Evolutionary conservation across 2,329 filamentous ascomycete species (phyloP).

Genomic region (Colletotrichum sp.): DNA sequence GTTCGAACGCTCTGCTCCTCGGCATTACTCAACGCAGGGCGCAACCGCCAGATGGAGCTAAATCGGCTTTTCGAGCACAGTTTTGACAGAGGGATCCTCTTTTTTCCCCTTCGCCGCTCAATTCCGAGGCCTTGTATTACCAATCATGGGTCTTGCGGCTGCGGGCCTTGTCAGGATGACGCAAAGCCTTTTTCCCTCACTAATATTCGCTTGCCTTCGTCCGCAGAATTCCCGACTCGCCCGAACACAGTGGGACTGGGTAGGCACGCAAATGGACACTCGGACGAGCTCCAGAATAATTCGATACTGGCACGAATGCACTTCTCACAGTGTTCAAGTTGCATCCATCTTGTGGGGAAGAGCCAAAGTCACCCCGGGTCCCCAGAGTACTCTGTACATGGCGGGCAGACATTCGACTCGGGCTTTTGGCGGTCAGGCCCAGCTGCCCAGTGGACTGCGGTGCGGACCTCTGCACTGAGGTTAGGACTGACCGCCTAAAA

Average conservation of each 20-base stretch:
- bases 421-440: not conserved
- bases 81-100: not conserved
- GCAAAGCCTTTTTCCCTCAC: not conserved
- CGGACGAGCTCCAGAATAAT: not conserved
- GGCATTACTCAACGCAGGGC: slow-evolving; percentile 3
- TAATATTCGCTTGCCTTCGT: not conserved
- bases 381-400: not conserved
- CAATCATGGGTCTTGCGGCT: slow-evolving; percentile 6
- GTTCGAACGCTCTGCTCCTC: not conserved
- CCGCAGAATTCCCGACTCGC: not conserved
- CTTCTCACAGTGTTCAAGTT: not conserved
- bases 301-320: not conserved
- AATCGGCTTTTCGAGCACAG: slow-evolving; percentile 2
- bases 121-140: slow-evolving; percentile 19
- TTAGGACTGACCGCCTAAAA: not conserved
- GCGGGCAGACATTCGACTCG: not conserved
- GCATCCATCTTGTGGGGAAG: not conserved
- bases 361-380: not conserved
- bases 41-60: not conserved
- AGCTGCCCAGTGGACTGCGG: not conserved
- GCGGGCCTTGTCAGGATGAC: not conserved
- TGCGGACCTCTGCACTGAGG: not conserved
- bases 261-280: not conserved
- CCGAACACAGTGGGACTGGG: not conserved
- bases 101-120: not conserved